Conservation (phyloP, 352 stramenopile species). For the Globisporangium viniferum region DNA sequence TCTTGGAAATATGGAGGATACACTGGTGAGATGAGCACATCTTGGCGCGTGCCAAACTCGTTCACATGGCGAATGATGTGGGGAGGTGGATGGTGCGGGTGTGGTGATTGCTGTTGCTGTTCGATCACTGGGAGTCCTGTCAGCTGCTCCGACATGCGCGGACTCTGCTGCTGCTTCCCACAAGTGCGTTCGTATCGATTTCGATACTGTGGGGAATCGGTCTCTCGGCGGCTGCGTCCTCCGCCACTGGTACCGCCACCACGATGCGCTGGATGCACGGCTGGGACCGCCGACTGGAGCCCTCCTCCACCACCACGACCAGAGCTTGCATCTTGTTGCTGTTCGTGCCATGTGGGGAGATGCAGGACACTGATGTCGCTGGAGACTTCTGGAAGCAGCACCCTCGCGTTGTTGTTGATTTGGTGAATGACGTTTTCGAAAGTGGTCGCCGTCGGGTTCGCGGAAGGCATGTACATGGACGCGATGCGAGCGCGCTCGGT, state of each 20-base stretch:
- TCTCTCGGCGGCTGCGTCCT: not conserved
- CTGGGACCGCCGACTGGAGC: not conserved
- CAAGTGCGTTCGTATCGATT: constrained; percentile 9
- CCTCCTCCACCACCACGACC: not conserved
- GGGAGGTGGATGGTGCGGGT: constrained; percentile 2
- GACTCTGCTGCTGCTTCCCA: constrained; percentile 6
- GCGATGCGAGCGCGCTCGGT: constrained; percentile 52
- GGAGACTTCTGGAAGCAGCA: constrained; percentile 45
- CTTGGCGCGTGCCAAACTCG: constrained; percentile 56
- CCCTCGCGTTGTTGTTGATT: constrained; percentile 46
- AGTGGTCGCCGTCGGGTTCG: constrained; percentile 21
- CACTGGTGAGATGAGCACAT: constrained; percentile 54
- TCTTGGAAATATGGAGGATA: constrained; percentile 49
- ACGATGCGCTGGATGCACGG: constrained; percentile 6
- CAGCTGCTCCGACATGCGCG: not conserved
- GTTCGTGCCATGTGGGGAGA: not conserved
- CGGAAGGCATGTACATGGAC: constrained; percentile 38
- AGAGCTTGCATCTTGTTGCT: not conserved
- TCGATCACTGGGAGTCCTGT: constrained; percentile 8
- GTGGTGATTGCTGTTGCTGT: not conserved
- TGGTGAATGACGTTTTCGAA: constrained; percentile 52
- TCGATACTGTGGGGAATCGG: not conserved
- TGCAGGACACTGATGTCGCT: constrained; percentile 23
- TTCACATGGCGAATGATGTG: constrained; percentile 67
- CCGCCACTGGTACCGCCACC: not conserved